Base-by-base conservation (phyloP, 495 filamentous ascomycete genomes). In the Durotheca rogersii region DNA sequence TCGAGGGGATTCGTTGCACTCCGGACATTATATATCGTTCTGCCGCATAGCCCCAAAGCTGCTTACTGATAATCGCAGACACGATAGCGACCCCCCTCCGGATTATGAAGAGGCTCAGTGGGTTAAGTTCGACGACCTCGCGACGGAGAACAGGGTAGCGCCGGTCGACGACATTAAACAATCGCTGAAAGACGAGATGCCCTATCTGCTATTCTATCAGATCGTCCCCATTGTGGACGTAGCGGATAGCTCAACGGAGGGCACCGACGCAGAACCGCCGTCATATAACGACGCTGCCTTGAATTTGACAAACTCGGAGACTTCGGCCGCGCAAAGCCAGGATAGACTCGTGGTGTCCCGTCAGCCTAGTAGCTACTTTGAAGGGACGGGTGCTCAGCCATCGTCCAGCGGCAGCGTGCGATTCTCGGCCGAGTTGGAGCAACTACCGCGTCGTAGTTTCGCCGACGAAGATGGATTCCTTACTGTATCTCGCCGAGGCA, bases 201-300 rank as follows among this genome's bases (percentile, higher is more conserved):
- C 93, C 3, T 98, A 98, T 57, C 78, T 98, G 2, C 72, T 98
- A 0, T 96, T 96, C 68, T 98, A 95, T 60, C 92, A 96, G 65
- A 90, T 96, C 30, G 76, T 90, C 27, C 93, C 92, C 0, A 87
- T 94, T 52, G 80, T 86, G 20, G 85, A 87, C 35, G 82, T 88
- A 37, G 71, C 79, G 5, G 67, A 78, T 0, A 71, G 76, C 41
- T 78, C 78, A 7, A 76, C 75, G 30, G 68, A 71, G 19, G 75
- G 80, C 48, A 79, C 77, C 20, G 67, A 71, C 12, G 50, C 57
- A n/a, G 69, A 75, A 3, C 72, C 79, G 2, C 76, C 81, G 7
- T 76, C 83, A 4, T 85, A 81, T 41, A 67, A 77, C 33, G 74
- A 79, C n/a, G 77, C 74, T 12, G 61, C 71, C 18, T 63, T 66